Evolutionary conservation across 441 rosid genomes (phyloP), one percentile per base, ranked within the genome.

Genomic region (Daphne laureola): DNA sequence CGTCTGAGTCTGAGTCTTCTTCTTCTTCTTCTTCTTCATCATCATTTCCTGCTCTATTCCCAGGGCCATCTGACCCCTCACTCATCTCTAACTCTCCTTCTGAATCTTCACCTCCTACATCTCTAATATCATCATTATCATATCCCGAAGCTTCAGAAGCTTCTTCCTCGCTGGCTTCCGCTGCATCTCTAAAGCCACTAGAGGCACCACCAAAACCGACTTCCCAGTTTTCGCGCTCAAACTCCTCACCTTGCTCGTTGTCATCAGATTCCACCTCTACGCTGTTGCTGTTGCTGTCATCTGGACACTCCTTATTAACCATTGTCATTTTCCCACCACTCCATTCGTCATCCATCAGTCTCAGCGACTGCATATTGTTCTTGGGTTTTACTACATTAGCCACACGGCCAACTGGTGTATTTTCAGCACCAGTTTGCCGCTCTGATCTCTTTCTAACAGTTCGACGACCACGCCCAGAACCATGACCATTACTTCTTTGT

Each of bases 401-500:
- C 78, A 63, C 54, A 18, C 67, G 70, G 18, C 66, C 58, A 27
- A 59, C 63, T 35, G 65, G 52, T 27, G 70, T 61, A 23, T 71
- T 76, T 27, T 71, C 78, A 9, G 38, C 1, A 41, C 59, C 66
- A 27, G 43, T 55, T 66, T 54, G 73, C 71, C 69, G 80, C 50
- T 75, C 92, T 48, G 81, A 77, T 67, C 87, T 83, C 80, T 73
- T 93, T 59, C 96, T 73, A 65, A 79, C 81, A 0, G 97, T 90
- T 21, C 91, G 68, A 9, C 85, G 89, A 52, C 97, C 91, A 49
- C 90, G 69, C 55, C 82, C 79, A 58, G 79, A 66, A 49, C 53
- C 59, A 68, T 69, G 87, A 44, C 78, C 69, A 53, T 68, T 67
- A 40, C 71, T 43, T 56, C 61, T 67, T 43, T 53, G 55, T 7